Evolutionary conservation across 768 basidiomycete genomes (phyloP), one percentile per base, ranked within the genome.

Genomic region (Boletus rubroflammeus): DNA sequence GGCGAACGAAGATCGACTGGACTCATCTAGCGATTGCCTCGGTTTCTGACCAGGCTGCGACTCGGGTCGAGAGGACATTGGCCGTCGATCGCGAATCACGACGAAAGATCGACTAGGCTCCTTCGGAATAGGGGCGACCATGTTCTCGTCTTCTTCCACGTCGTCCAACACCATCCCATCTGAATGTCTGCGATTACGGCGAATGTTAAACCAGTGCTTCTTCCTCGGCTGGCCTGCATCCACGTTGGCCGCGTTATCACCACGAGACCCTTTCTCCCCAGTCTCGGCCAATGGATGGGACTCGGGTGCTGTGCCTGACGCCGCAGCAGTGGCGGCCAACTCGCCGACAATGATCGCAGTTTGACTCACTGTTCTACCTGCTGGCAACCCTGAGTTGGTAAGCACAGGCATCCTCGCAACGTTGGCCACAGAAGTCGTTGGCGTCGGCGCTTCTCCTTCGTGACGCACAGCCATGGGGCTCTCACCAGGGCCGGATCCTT

Each of bases 341-440:
- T 77, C 79, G 58, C 86, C 77, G 54, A 93, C 89, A n/a, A 93
- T 83, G 54, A 93, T 82, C 2, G 91, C 91, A 3, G 85, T 86
- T 67, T 93, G 91, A 31, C 90, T 92, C 73, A 85, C 84, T 19
- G 84, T 90, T 43, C 91, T 82, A 13, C 88, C 87, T 5, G 80
- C 76, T 0, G 86, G 85, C 17, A 76, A 58, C 60, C 65, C 64
- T 28, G 68, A 53, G 10, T 57, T 58, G 11, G 69, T 56, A 17
- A 73, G 61, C 35, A 74, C 69, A 32, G 72, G 73, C 45, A 73
- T 70, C 42, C 76, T 75, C 26, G 76, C 77, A 19, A 77, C 76
- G 47, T 74, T 79, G 15, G 78, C 68, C 38, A 75, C 69, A 6
- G 76, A 81, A 45, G 85, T 64, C 5, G 82, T 80, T 10, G 79